Base-by-base conservation (phyloP, 306 rosid species). In the Acmispon strigosus region DNA sequence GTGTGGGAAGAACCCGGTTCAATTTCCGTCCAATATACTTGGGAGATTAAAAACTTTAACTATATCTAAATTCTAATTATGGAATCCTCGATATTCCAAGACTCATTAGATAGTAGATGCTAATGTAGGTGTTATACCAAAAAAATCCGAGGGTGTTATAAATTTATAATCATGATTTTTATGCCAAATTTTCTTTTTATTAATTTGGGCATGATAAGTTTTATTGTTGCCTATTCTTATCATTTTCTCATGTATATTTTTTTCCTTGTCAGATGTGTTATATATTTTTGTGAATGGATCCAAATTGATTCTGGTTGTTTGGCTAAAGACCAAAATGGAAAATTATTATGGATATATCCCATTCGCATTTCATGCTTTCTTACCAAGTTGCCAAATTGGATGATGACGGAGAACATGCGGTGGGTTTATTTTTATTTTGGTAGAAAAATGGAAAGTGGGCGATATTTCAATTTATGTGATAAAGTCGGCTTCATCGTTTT, bases 351-450 rank as follows among this genome's bases (percentile, higher is more conserved):
- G 27, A 51, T 0, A n/a, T 20, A 41, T 66, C 34, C 53, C 50
- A 49, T 59, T 50, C 27, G 14, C 63, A 60, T 73, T 34, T 10
- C 69, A 75, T 51, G 63, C 53, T 45, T 49, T 13, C 42, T 59
- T 13, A 15, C 69, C 75, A 72, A 77, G 76, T 76, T 81, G 82
- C 19, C 65, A 39, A 72, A 17, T 62, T 80, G 80, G 84, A 62
- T 43, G 41, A 47, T 42, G 75, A 59, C 58, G 5, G 15, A 43
- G 75, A 47, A 43, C 13, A n/a, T 10, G 24, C 6, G 59, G 65
- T 34, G 10, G 2, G 24, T 47, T 49, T 43, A 2, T 14, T 65
- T 65, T 24, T 10, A 2, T 1, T 52, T 19, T 10, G 10, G 20
- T 44, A 4, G 47, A 43, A 63, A 39, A 16, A 14, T 19, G 17